Evolutionary conservation across 2,329 filamentous ascomycete genomes (phyloP), one percentile per base, ranked within the genome.

Genomic region (Hypoxylon sp.): DNA sequence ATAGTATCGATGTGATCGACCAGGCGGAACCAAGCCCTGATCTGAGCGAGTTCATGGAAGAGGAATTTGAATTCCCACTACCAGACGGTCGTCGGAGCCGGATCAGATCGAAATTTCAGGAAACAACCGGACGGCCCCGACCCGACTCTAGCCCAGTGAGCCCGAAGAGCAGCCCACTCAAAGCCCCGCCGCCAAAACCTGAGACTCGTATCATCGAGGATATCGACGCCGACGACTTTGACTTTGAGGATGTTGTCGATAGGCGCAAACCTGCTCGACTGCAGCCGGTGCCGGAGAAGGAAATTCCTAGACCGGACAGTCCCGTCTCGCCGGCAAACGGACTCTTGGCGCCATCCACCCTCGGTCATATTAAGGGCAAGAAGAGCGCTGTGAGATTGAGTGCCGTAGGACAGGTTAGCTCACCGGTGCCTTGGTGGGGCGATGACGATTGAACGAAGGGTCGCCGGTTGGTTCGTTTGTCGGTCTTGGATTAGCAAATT

Each of bases 341-440:
- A n/a, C 39, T 73, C 1, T 53, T 73, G 19, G 64, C 72, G 42
- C 71, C 74, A 13, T 64, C 71, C 15, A 70, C 55, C n/a, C 62
- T 73, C 27, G 64, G 65, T 7, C 73, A 74, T 17, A 70, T 69
- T 35, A 59, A 67, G 24, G 71, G 67, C 61, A 77, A 78, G 73
- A 75, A 82, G 74, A 83, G 80, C 72, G 78, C 79, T 54, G 82
- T 81, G 10, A 80, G 83, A 4, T 72, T 83, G 47, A 82, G 81
- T 56, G 81, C 81, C 1, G 80, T 83, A 15, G 81, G 81, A 17
- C 70, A 71, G 21, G 68, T 74, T 6, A 71, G 73, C 27, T 74
- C 73, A 4, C 76, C 78, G 6, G 72, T 77, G 37, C 78, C 79
- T 2, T 80, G 76, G 73, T 82, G 80, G 82, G 81, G 80, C n/a